Evolutionary conservation across 805 yeast genomes (phyloP).

Genomic region (Ogataea henricii): DNA sequence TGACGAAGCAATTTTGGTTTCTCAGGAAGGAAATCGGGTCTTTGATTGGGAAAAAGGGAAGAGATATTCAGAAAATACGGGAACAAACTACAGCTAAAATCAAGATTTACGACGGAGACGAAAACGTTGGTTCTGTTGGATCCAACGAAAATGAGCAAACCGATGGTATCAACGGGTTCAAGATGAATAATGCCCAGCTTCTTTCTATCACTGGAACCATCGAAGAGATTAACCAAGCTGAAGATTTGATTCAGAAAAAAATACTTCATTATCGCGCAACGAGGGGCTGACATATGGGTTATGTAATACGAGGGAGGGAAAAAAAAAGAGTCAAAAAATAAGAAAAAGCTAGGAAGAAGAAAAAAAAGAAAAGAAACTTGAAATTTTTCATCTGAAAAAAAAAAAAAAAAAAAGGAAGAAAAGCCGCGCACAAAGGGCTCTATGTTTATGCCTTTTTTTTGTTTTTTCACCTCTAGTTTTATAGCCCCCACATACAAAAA

Average conservation of each 20-base stretch:
- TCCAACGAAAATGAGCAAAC: background rate
- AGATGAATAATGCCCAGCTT: slow-evolving; percentile 12
- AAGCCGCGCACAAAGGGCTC: slow-evolving; percentile 4
- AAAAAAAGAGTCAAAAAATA: background rate
- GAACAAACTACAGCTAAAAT: slow-evolving; percentile 39
- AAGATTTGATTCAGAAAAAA: slow-evolving; percentile 13
- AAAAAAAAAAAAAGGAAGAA: background rate
- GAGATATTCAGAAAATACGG: slow-evolving; percentile 39
- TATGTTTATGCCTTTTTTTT: background rate
- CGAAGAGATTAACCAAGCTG: slow-evolving; percentile 14
- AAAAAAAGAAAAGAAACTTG: background rate
- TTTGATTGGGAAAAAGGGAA: slow-evolving; percentile 47
- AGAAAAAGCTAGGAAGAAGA: background rate
- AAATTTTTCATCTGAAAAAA: too few relatives aligned
- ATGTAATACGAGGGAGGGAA: background rate
- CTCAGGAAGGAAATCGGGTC: slow-evolving; percentile 40
- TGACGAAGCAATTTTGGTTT: slow-evolving; percentile 17
- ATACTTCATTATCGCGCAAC: slow-evolving; percentile 18
- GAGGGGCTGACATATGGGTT: slow-evolving; percentile 9
- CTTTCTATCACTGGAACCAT: slow-evolving; percentile 17
- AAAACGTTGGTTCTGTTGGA: slow-evolving; percentile 6
- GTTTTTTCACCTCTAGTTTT: background rate
- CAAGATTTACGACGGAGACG: slow-evolving; percentile 37
- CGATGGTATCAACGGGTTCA: background rate
- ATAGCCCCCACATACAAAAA: slow-evolving; percentile 4